These are phyloP conservation scores for Persicaria maculosa DNA, from an alignment of 148 eudicot genomes.

Conservation along the genomic window DNA sequence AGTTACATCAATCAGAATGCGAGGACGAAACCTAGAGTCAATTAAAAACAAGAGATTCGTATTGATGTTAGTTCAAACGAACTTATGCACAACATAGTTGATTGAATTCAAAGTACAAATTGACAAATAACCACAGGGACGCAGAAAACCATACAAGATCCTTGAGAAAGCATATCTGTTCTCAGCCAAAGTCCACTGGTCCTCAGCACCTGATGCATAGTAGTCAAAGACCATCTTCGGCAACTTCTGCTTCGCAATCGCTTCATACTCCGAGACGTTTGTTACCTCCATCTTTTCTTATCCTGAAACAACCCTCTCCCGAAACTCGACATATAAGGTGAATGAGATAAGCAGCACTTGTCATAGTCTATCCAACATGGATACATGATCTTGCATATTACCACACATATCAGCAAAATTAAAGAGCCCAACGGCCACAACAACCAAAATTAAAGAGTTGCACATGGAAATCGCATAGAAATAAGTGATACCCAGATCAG, in stretches of 20 bases:
- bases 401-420: background rate
- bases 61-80: background rate
- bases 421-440: background rate
- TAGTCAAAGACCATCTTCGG: slow-evolving; percentile 93
- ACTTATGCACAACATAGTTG: background rate
- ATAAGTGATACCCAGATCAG: background rate
- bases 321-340: background rate
- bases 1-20: slow-evolving; percentile 90
- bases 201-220: slow-evolving; percentile 99
- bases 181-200: slow-evolving; percentile 93
- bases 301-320: background rate
- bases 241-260: slow-evolving; percentile 84
- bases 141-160: slow-evolving; percentile 50
- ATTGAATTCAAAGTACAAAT: background rate
- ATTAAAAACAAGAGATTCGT: background rate
- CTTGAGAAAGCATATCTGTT: slow-evolving; percentile 91
- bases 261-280: slow-evolving; percentile 82
- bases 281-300: slow-evolving; percentile 60
- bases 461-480: background rate
- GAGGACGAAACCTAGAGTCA: slow-evolving; percentile 81
- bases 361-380: background rate
- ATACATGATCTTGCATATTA: background rate
- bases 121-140: background rate
- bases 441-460: background rate
- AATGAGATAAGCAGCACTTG: background rate